Percentiles rank a stretch among this genome's conserved stretches.
phyloP scores from a whole-genome alignment of 805 yeast species.

The Priceomyces melissophilus region DNA sequence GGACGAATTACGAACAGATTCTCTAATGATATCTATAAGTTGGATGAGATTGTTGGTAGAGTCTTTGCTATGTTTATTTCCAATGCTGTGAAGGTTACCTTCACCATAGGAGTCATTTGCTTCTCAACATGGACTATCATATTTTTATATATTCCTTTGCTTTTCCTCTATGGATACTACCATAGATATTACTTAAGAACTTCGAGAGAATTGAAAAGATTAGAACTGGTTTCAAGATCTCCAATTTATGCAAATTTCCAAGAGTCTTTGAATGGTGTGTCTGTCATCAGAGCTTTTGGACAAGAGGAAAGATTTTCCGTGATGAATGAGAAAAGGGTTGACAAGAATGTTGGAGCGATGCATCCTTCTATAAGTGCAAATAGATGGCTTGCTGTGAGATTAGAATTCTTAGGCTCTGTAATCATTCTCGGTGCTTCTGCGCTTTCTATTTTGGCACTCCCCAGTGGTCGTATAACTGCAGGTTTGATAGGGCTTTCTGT shows the following conservation, averaged over 20 bases:
- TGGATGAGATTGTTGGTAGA: constrained; percentile 76
- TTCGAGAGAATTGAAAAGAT: constrained; percentile 78
- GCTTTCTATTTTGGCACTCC: constrained; percentile 67
- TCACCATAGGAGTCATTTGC: constrained; percentile 78
- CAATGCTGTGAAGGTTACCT: constrained; percentile 59
- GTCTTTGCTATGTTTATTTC: constrained; percentile 66
- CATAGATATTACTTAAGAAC: constrained; percentile 75
- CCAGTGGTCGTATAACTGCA: constrained; percentile 68
- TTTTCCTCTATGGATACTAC: constrained; percentile 61
- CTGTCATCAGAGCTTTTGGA: constrained; percentile 70
- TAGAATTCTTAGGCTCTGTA: constrained; percentile 86
- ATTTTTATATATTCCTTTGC: constrained; percentile 67
- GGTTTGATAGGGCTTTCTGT: constrained; percentile 94
- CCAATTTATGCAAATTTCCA: constrained; percentile 85
- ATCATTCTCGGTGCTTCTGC: constrained; percentile 86
- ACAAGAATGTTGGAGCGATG: constrained; percentile 84
- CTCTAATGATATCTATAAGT: constrained; percentile 84
- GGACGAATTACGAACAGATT: constrained; percentile 90
- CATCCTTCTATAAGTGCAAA: constrained; percentile 92
- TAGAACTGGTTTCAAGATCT: constrained; percentile 75
- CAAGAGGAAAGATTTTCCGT: constrained; percentile 61
- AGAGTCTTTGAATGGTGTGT: constrained; percentile 72
- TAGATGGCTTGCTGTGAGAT: constrained; percentile 95
- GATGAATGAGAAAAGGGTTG: constrained; percentile 69
- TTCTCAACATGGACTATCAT: constrained; percentile 85